Evolutionary conservation across 1,284 basidiomycete species (phyloP).

Genomic region (Ceratobasidium sp.): DNA sequence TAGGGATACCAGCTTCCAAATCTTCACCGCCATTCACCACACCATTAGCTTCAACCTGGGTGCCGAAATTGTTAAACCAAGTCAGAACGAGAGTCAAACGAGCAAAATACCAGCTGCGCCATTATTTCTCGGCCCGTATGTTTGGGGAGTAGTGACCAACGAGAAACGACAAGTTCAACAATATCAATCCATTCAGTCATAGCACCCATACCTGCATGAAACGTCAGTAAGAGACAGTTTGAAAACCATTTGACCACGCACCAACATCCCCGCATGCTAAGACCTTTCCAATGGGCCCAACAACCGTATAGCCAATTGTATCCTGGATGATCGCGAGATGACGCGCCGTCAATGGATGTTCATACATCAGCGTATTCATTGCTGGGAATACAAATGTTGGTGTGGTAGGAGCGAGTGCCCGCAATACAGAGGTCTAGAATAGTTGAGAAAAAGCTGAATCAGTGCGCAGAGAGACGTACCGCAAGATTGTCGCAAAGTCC

Average conservation of each 20-base stretch:
- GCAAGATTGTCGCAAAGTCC: slow-evolving; percentile 93
- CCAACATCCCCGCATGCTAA: slow-evolving; percentile 96
- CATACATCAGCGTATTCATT: slow-evolving; percentile 99
- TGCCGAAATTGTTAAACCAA: not conserved
- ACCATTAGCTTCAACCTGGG: not conserved
- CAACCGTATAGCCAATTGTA: slow-evolving; percentile 81
- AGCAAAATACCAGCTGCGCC: not conserved
- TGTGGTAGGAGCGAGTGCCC: slow-evolving; percentile 84
- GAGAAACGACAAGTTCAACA: slow-evolving; percentile 74
- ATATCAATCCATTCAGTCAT: slow-evolving; percentile 95
- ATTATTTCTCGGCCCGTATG: not conserved
- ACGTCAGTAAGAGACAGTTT: not conserved
- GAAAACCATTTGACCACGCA: slow-evolving; percentile 55
- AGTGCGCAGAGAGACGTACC: slow-evolving; percentile 62
- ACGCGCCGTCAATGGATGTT: slow-evolving; percentile 89
- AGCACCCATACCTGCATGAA: slow-evolving; percentile 78
- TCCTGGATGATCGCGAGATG: slow-evolving; percentile 81
- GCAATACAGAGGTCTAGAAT: slow-evolving; percentile 85
- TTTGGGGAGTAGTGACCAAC: slow-evolving; percentile 38
- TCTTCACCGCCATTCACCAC: not conserved
- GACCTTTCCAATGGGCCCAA: slow-evolving; percentile 87
- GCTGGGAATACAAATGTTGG: slow-evolving; percentile 94
- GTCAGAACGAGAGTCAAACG: not conserved
- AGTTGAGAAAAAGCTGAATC: slow-evolving; percentile 10
- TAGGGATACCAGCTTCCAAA: slow-evolving; percentile 67